Conservation (phyloP, 2,329 filamentous ascomycete genomes). For the Albophoma yamanashiensis region DNA sequence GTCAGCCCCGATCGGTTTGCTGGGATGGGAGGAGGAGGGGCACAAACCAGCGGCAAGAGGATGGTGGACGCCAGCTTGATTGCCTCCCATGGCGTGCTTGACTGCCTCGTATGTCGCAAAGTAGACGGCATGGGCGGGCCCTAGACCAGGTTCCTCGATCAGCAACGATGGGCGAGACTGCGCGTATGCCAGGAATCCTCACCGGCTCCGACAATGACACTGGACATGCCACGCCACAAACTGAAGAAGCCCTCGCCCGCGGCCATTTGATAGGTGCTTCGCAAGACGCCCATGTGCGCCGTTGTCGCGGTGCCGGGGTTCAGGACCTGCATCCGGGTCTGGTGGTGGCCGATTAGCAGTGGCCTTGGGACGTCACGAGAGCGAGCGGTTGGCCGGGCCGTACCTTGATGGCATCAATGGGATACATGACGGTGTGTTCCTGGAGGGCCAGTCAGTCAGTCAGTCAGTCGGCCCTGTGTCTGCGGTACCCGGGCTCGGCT, state of each 20-base stretch:
- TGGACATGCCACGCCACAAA: constrained; percentile 93
- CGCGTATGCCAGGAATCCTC: constrained; percentile 19
- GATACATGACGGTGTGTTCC: constrained; percentile 99
- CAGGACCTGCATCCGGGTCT: constrained; percentile 98
- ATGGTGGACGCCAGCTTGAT: constrained; percentile 78
- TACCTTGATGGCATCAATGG: constrained; percentile 95
- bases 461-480: constrained; percentile 1
- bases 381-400: constrained; percentile 4
- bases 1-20: background rate
- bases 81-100: constrained; percentile 92
- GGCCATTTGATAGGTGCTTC: constrained; percentile 88
- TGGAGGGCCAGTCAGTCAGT: constrained; percentile 26
- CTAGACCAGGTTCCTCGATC: constrained; percentile 32
- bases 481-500: background rate
- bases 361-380: background rate
- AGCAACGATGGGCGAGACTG: constrained; percentile 6
- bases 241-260: constrained; percentile 81
- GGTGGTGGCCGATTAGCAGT: constrained; percentile 10
- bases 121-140: constrained; percentile 93
- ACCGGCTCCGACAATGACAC: constrained; percentile 93
- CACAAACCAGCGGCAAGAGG: constrained; percentile 78
- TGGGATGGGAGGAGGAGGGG: background rate
- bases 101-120: constrained; percentile 97
- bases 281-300: constrained; percentile 81
- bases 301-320: constrained; percentile 70